Conservation (phyloP, 768 basidiomycete species). For the Rhodotorula babjevae region DNA sequence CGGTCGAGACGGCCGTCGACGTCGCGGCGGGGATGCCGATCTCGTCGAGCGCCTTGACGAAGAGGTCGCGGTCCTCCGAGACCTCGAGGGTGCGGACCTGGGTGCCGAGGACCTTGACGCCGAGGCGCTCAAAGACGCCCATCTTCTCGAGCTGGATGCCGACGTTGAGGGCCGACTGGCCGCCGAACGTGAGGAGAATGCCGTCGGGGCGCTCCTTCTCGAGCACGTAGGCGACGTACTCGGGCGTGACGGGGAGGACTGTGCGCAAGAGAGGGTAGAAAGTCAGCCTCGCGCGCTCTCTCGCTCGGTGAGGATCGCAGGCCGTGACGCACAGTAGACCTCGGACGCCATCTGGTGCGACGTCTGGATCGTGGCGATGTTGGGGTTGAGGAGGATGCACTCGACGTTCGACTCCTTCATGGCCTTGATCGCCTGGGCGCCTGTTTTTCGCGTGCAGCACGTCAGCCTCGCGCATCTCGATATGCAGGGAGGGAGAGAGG, state of each 20-base stretch:
- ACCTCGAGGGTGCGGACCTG: slow-evolving; percentile 91
- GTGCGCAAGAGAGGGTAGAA: neutral
- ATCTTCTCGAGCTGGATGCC: slow-evolving; percentile 94
- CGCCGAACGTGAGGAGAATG: slow-evolving; percentile 93
- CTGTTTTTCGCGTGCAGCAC: slow-evolving; percentile 35
- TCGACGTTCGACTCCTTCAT: slow-evolving; percentile 85
- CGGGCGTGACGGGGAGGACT: slow-evolving; percentile 84
- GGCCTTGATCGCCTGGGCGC: slow-evolving; percentile 97
- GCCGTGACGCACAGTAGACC: slow-evolving; percentile 62
- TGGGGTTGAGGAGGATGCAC: slow-evolving; percentile 87
- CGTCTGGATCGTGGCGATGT: slow-evolving; percentile 97
- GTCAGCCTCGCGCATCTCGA: neutral
- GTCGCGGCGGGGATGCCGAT: slow-evolving; percentile 94
- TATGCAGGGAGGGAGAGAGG: neutral
- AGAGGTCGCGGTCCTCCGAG: slow-evolving; percentile 93
- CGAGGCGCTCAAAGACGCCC: slow-evolving; percentile 88
- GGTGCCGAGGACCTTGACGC: slow-evolving; percentile 88
- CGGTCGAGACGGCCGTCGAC: slow-evolving; percentile 92
- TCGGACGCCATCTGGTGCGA: slow-evolving; percentile 94
- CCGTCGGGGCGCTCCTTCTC: slow-evolving; percentile 98
- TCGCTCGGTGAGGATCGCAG: too few species aligned
- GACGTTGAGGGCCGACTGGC: slow-evolving; percentile 95
- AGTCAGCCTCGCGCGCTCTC: neutral
- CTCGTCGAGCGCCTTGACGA: slow-evolving; percentile 92
- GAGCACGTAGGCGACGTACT: slow-evolving; percentile 96